These are phyloP conservation scores for Elongisporangium undulatum DNA, from an alignment of 352 stramenopile species.

Conservation along the genomic window DNA sequence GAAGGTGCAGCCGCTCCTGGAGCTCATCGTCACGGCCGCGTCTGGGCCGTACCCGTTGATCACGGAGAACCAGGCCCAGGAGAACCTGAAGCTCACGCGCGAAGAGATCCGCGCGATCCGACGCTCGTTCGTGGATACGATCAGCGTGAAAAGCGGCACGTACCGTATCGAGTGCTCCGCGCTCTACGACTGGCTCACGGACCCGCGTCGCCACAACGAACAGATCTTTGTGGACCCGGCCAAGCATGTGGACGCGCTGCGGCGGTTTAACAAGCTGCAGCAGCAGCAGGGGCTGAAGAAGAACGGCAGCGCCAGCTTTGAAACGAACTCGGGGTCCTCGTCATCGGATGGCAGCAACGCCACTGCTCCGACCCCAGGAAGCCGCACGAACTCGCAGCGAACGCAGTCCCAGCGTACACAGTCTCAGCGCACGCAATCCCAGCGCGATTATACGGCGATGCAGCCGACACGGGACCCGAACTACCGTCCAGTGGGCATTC, in stretches of 20 bases:
- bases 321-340: conserved; percentile 16
- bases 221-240: conserved; percentile 61
- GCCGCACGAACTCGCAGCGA: background rate
- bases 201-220: conserved; percentile 43
- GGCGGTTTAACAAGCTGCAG: conserved; percentile 19
- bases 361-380: background rate
- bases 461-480: background rate
- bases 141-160: conserved; percentile 48
- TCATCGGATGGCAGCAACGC: conserved; percentile 15
- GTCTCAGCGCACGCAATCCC: conserved; percentile 9
- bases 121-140: conserved; percentile 72
- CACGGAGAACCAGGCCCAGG: conserved; percentile 59
- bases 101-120: conserved; percentile 70
- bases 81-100: conserved; percentile 43
- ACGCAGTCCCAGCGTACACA: conserved; percentile 1
- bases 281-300: conserved; percentile 10
- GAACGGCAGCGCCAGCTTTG: conserved; percentile 8
- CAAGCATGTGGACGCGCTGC: conserved; percentile 38
- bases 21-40: conserved; percentile 67
- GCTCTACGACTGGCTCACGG: conserved; percentile 66
- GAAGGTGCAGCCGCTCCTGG: conserved; percentile 66
- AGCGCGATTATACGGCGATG: background rate
- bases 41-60: conserved; percentile 68
- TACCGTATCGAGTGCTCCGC: conserved; percentile 74
- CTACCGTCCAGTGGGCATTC: conserved; percentile 34